Base-by-base conservation (phyloP, 441 rosid genomes). In the Aquilaria agallochum region DNA sequence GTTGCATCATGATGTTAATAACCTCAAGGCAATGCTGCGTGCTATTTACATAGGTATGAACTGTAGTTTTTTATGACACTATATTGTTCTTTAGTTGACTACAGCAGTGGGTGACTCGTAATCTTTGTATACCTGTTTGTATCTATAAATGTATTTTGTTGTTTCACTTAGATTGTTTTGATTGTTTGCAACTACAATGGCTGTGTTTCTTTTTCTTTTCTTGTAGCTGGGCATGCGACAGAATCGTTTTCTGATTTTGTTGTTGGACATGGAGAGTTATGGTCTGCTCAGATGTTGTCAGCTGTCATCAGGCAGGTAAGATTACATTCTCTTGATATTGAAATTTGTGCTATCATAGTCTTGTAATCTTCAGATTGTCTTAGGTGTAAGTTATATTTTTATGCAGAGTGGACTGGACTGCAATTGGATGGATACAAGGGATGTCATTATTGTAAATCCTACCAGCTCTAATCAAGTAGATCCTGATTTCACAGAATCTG, bases 391-490 rank as follows among this genome's bases (percentile, higher is more conserved):
- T 27, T 66, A 55, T 36, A 50, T 62, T 64, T 72, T 61, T 42
- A 65, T 68, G 72, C 73, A 93, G 98, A 82, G 67, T 20, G 97
- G 94, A 50, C 59, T 78, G 33, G 86, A 95, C 71, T 89, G 97
- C 76, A 68, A 56, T 51, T 95, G 99, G 99, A 91, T 95, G 97
- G 97, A 95, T 78, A 87, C 99, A 56, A 91, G 97, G 79, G 96
- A 91, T 56, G 91, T 95, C 34, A 86, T 95, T 64, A 80, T 92
- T 63, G 97, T 95, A 56, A 88, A 69, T 79, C 97, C 96, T 63
- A 83, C 82, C 2, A 77, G 84, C 75, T 76, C 97, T 68, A 80
- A 85, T 76, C 97, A 89, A 83, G 98, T 88, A 6, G 99, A 95
- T 80, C 99, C 97, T 50, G 96, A 92, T 83, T 88, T 89, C 58